Conservation (phyloP, 805 yeast genomes). For the Cyberlindnera mycetangii region DNA sequence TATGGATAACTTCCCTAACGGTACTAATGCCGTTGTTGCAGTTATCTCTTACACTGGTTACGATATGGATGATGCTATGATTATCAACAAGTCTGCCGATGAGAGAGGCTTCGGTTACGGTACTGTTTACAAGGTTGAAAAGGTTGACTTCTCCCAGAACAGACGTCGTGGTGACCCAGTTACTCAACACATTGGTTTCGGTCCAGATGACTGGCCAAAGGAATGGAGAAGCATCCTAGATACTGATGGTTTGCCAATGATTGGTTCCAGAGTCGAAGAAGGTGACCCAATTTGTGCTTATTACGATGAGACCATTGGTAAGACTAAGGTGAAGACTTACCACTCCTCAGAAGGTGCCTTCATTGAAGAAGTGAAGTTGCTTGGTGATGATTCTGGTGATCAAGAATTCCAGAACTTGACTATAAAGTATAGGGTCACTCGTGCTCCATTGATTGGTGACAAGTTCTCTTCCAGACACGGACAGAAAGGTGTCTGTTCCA, state of each 20-base stretch:
- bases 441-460: slow-evolving; percentile 95
- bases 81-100: slow-evolving; percentile 92
- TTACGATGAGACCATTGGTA: slow-evolving; percentile 86
- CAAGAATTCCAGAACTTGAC: slow-evolving; percentile 81
- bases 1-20: slow-evolving; percentile 97
- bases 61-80: slow-evolving; percentile 99
- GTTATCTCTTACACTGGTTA: slow-evolving; percentile 98
- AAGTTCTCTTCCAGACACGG: slow-evolving; percentile 98
- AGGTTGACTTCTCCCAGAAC: slow-evolving; percentile 72
- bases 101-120: slow-evolving; percentile 99
- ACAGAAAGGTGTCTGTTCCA: slow-evolving; percentile 97
- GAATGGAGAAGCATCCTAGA: slow-evolving; percentile 87
- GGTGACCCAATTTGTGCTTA: slow-evolving; percentile 96
- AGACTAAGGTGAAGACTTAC: slow-evolving; percentile 87
- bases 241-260: slow-evolving; percentile 86
- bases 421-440: slow-evolving; percentile 84
- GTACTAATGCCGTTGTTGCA: slow-evolving; percentile 97
- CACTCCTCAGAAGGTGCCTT: slow-evolving; percentile 94
- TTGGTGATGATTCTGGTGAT: slow-evolving; percentile 76
- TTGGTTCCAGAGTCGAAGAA: slow-evolving; percentile 85
- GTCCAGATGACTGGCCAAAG: slow-evolving; percentile 89
- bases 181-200: slow-evolving; percentile 92
- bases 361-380: slow-evolving; percentile 89
- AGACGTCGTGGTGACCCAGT: slow-evolving; percentile 93
- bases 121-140: slow-evolving; percentile 92